These are phyloP conservation scores for Candolleomyces eurysporus DNA, from an alignment of 768 basidiomycete genomes.

Conservation along the genomic window DNA sequence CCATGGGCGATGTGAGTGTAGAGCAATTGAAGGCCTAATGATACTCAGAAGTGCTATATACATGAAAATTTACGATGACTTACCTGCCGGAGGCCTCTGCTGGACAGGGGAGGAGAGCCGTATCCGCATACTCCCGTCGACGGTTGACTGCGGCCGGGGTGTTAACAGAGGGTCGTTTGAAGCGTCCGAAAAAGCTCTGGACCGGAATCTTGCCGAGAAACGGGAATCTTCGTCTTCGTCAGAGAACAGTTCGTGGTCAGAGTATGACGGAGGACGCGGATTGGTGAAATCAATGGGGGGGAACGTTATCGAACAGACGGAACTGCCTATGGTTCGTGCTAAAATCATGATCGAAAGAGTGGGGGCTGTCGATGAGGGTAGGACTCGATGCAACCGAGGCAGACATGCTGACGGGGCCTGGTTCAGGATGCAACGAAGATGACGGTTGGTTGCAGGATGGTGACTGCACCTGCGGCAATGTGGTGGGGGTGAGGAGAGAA, in stretches of 20 bases:
- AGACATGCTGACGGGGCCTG: conserved; percentile 3
- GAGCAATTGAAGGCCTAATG: neutral
- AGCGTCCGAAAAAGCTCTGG: neutral
- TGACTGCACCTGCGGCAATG: no score
- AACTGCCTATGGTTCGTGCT: neutral
- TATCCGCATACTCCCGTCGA: neutral
- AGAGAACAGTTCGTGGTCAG: neutral
- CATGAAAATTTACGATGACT: neutral
- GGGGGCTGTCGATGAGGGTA: conserved; percentile 1
- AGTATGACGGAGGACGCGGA: neutral
- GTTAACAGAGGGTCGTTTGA: neutral
- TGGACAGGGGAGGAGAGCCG: neutral
- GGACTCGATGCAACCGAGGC: conserved; percentile 4
- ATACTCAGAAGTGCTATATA: neutral
- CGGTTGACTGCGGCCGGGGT: neutral
- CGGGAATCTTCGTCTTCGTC: neutral
- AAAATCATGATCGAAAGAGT: conserved; percentile 1
- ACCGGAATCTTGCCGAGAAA: neutral
- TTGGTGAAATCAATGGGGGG: neutral
- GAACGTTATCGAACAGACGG: neutral
- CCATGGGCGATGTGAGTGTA: conserved; percentile 6
- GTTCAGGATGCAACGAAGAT: neutral
- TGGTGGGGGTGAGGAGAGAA: neutral
- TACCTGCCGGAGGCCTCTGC: conserved; percentile 3
- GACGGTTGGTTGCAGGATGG: neutral